These are phyloP conservation scores for Sclerotinia minor DNA, from an alignment of 2,329 filamentous ascomycete species.

Conservation along the genomic window DNA sequence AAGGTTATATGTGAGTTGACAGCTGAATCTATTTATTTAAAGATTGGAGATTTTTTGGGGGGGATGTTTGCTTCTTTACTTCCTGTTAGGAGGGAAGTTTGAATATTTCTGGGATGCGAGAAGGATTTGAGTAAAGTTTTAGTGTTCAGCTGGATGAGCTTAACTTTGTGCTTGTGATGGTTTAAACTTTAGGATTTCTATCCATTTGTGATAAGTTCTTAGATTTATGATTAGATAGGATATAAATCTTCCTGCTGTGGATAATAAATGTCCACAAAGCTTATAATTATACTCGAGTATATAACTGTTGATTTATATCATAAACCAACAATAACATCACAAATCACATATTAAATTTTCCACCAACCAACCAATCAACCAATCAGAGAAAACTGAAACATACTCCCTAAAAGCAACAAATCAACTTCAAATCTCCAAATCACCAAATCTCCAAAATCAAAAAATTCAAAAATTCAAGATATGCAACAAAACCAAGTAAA, in stretches of 20 bases:
- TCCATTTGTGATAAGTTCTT: too few species aligned
- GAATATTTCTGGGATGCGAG: background rate
- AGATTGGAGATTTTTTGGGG: too few species aligned
- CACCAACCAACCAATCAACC: background rate
- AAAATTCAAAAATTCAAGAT: background rate
- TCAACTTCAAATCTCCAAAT: background rate
- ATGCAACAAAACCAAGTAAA: background rate
- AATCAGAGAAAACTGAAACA: background rate
- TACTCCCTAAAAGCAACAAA: background rate
- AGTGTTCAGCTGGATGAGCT: background rate
- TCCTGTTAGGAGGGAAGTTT: background rate
- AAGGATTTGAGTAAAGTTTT: too few species aligned
- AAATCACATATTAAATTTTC: background rate
- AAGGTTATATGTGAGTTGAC: too few species aligned
- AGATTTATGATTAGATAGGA: background rate
- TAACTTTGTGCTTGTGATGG: background rate
- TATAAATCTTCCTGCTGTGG: background rate
- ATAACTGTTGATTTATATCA: too few species aligned
- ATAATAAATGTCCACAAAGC: background rate
- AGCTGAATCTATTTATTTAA: background rate
- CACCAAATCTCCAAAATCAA: too few species aligned
- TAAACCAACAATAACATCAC: background rate
- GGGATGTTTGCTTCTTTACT: accelerated
- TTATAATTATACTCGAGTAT: too few species aligned
- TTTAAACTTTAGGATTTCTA: background rate